Conservation (phyloP, 1,139 yeast genomes). For the Hemisphaericaspora lyxosophila region DNA sequence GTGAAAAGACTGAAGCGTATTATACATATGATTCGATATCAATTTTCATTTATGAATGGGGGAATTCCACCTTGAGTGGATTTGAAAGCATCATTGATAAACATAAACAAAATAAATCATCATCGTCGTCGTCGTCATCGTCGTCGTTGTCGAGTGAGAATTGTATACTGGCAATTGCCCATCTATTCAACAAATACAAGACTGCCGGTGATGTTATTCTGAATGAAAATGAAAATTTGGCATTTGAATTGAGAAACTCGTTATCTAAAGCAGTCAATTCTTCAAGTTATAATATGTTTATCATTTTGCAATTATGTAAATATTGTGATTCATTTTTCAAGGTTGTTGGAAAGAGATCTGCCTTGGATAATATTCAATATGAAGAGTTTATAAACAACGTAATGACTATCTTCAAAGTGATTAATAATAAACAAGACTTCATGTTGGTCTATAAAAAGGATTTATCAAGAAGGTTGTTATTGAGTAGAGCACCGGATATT, state of each 20-base stretch:
- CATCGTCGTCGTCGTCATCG: too few species aligned
- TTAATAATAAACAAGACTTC: slow-evolving; percentile 37
- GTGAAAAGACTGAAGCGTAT: slow-evolving; percentile 18
- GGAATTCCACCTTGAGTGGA: slow-evolving; percentile 8
- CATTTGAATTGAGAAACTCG: slow-evolving; percentile 30
- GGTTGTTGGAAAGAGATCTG: slow-evolving; percentile 4
- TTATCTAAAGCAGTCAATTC: slow-evolving; percentile 25
- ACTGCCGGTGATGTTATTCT: slow-evolving; percentile 1
- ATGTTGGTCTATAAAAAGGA: slow-evolving; percentile 34
- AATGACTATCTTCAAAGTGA: slow-evolving; percentile 31
- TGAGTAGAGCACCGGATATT: slow-evolving; percentile 23
- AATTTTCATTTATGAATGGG: slow-evolving; percentile 25
- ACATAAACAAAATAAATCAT: not conserved
- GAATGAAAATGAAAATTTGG: slow-evolving; percentile 19
- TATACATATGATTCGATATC: slow-evolving; percentile 21
- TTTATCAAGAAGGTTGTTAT: slow-evolving; percentile 36
- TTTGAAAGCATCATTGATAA: slow-evolving; percentile 7
- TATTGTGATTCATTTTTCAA: slow-evolving; percentile 36
- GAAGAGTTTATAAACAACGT: slow-evolving; percentile 22
- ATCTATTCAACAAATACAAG: slow-evolving; percentile 3
- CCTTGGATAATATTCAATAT: slow-evolving; percentile 10
- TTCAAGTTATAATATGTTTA: slow-evolving; percentile 18
- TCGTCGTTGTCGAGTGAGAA: too few species aligned
- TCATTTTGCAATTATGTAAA: slow-evolving; percentile 31
- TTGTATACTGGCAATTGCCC: slow-evolving; percentile 2